Conservation (phyloP, 1,139 yeast genomes). For the Citeromyces hawaiiensis region DNA sequence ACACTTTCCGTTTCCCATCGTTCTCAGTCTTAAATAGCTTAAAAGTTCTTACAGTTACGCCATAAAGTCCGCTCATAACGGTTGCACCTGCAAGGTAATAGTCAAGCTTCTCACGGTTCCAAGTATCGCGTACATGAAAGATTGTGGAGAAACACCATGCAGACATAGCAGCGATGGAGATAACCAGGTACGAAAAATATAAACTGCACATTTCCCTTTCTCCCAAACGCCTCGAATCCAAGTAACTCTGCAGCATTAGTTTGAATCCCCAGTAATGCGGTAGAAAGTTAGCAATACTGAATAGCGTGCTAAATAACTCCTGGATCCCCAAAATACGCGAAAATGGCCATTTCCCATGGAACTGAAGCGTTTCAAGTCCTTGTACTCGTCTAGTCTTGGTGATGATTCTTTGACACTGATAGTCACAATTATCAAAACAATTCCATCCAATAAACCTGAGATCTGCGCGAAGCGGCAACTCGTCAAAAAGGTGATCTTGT, state of each 20-base stretch:
- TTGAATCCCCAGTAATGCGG: slow-evolving; percentile 58
- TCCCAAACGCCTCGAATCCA: slow-evolving; percentile 9
- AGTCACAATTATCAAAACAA: slow-evolving; percentile 78
- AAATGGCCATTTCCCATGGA: slow-evolving; percentile 98
- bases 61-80: slow-evolving; percentile 67
- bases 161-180: slow-evolving; percentile 53
- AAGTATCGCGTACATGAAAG: slow-evolving; percentile 77
- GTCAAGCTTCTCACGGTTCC: slow-evolving; percentile 72
- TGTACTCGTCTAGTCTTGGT: slow-evolving; percentile 36
- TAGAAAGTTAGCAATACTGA: slow-evolving; percentile 65
- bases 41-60: slow-evolving; percentile 44
- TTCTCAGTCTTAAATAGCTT: slow-evolving; percentile 32
- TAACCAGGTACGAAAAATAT: slow-evolving; percentile 26
- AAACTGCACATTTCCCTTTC: slow-evolving; percentile 16
- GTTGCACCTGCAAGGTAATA: slow-evolving; percentile 90
- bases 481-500: slow-evolving; percentile 19
- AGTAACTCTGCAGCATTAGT: slow-evolving; percentile 17
- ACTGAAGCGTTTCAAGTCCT: slow-evolving; percentile 53
- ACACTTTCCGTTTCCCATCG: slow-evolving; percentile 16
- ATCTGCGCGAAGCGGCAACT: slow-evolving; percentile 25
- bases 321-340: slow-evolving; percentile 61
- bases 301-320: slow-evolving; percentile 71
- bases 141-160: slow-evolving; percentile 85
- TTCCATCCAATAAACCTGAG: slow-evolving; percentile 56
- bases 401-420: slow-evolving; percentile 71